Conservation (phyloP, 345 rosid species). For the Odontarrhena argentea region DNA sequence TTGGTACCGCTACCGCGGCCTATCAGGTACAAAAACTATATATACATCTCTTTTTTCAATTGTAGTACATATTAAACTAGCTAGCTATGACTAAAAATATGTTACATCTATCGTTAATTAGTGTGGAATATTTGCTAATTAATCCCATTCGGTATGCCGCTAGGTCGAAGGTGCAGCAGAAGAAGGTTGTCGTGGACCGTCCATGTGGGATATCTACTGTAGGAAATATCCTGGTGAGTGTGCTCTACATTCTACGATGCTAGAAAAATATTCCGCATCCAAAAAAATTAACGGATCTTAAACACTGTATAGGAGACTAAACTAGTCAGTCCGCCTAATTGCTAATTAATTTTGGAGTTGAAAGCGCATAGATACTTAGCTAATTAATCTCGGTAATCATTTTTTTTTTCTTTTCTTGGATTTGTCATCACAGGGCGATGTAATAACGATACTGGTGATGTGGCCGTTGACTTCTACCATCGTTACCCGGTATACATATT, state of each 20-base stretch:
- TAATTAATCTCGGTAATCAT: neutral
- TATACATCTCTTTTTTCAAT: too few relatives aligned
- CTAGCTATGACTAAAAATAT: too few relatives aligned
- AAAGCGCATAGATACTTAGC: too few relatives aligned
- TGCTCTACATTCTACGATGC: neutral
- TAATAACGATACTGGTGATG: slow-evolving; percentile 26
- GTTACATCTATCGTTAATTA: too few relatives aligned
- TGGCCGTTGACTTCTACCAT: slow-evolving; percentile 50
- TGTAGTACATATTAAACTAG: too few relatives aligned
- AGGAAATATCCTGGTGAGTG: slow-evolving; percentile 28
- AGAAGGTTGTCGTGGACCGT: slow-evolving; percentile 40
- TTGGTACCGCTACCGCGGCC: slow-evolving; percentile 41
- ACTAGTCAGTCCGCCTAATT: too few relatives aligned
- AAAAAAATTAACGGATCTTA: too few relatives aligned
- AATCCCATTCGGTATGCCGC: neutral
- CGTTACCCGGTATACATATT: slow-evolving; percentile 43
- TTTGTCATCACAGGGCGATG: slow-evolving; percentile 20
- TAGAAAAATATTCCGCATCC: too few relatives aligned
- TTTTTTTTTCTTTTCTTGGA: neutral
- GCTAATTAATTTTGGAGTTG: too few relatives aligned
- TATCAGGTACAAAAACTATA: slow-evolving; percentile 32
- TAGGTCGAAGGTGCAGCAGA: slow-evolving; percentile 41
- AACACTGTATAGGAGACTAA: too few relatives aligned
- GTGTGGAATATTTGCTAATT: too few relatives aligned
- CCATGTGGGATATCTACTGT: slow-evolving; percentile 45